Conservation (phyloP, 495 filamentous ascomycete genomes). For the Copromyces sp. region DNA sequence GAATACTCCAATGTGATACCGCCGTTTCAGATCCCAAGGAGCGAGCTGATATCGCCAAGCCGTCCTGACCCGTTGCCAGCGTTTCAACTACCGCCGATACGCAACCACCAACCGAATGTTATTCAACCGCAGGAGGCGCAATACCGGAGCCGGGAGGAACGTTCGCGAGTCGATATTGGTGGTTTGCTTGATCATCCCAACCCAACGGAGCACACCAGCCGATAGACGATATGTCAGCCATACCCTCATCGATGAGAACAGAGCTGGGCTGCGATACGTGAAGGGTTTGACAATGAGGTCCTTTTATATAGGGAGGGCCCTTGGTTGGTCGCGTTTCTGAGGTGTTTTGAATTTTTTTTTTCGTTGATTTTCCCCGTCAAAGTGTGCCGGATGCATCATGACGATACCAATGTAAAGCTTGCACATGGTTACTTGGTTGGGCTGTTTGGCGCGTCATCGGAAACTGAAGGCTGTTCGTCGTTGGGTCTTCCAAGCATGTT, state of each 20-base stretch:
- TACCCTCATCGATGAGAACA: neutral
- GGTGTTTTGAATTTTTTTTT: neutral
- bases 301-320: neutral
- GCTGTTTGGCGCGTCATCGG: neutral
- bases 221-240: neutral
- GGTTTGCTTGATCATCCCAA: slow-evolving; percentile 40
- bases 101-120: slow-evolving; percentile 28
- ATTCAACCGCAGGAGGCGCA: slow-evolving; percentile 14
- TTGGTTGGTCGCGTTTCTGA: neutral
- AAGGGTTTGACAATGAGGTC: neutral
- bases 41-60: slow-evolving; percentile 26
- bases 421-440: neutral
- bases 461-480: neutral
- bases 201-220: slow-evolving; percentile 5
- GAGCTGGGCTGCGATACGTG: neutral
- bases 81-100: slow-evolving; percentile 44
- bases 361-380: neutral
- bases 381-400: neutral
- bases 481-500: neutral
- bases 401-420: neutral
- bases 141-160: slow-evolving; percentile 34
- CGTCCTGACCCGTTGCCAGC: slow-evolving; percentile 29
- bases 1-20: slow-evolving; percentile 30
- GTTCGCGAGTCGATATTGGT: slow-evolving; percentile 43
- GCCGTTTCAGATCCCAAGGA: slow-evolving; percentile 37